Evolutionary conservation across 1,139 yeast species (phyloP), one percentile per base, ranked within the genome.

Genomic region (Blastobotrys aristatus): DNA sequence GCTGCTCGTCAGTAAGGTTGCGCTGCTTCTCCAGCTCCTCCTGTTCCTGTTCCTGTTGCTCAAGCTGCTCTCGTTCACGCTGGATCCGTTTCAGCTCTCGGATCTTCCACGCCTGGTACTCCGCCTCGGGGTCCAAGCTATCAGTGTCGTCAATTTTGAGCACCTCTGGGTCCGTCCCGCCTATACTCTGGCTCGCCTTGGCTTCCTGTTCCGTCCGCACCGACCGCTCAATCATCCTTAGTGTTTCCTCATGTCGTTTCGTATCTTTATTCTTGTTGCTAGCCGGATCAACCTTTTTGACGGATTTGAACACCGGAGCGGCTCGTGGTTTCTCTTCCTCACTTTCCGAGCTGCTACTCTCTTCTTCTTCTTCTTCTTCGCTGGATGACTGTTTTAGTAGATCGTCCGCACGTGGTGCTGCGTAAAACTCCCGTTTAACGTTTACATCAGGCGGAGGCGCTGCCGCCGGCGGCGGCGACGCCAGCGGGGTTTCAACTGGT

Each of bases 81-180:
- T 64, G 57, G 44, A 69, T 57, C 34, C 84, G 63, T 14, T 55
- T 55, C 35, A 59, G 55, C 50, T 76, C 77, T 6, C 83, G 68
- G 24, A 56, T 47, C 47, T 68, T 67, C 83, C 83, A 79, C 6
- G 66, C 72, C 4, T 60, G 64, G 34, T 59, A 60, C 57, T 78
- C 84, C 1, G 56, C 60, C 38, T 66, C 75, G 0, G 80, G 78
- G 51, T 77, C 78, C 13, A 75, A 36, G 32, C 74, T 80, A 56
- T 79, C 84, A 0, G 80, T 75, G 53, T 79, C 84, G 53, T 77
- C 81, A 1, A 77, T 64, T 0, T 67, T 69, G 6, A 62, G 67
- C 14, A 60, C 54, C 16, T 56, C 65, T 18, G 60, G 63, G 7
- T 50, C 48, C n/a, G 46, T 46, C 14, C 44, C 52, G 13, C 47